phyloP scores from a whole-genome alignment of 257 asterid genomes.

The Datura wrightii region DNA sequence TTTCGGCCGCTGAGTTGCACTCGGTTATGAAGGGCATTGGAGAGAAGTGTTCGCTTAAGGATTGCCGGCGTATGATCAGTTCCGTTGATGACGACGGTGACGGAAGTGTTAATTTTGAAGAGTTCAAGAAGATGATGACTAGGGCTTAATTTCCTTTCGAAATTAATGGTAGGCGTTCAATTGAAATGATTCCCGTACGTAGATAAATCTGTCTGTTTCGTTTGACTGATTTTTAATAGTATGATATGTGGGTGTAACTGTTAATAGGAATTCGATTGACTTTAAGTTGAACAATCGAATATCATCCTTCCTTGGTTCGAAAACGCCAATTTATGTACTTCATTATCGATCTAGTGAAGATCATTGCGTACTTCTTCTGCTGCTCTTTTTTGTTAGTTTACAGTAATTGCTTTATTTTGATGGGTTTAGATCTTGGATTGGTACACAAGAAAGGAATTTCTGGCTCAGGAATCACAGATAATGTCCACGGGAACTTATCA shows the following conservation, averaged over 20 bases:
- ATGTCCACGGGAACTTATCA: background rate
- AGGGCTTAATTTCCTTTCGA: conserved; percentile 29
- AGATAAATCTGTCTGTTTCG: background rate
- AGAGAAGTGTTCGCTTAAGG: conserved; percentile 75
- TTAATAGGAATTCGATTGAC: conserved; percentile 20
- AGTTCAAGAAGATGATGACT: conserved; percentile 87
- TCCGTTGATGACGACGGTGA: conserved; percentile 87
- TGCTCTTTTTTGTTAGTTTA: background rate
- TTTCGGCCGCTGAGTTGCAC: conserved; percentile 72
- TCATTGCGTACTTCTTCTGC: background rate
- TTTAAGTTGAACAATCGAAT: background rate
- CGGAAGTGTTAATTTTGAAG: conserved; percentile 83
- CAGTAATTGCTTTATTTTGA: too few species aligned
- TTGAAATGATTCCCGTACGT: background rate
- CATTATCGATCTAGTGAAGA: background rate
- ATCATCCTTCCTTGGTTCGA: background rate
- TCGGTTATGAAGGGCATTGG: conserved; percentile 67
- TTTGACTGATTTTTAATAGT: background rate
- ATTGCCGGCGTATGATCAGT: conserved; percentile 74
- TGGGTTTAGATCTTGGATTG: background rate
- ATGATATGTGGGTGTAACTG: background rate
- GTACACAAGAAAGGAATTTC: background rate
- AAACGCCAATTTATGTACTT: background rate
- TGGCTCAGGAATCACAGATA: background rate
- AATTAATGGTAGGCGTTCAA: conserved; percentile 24